Percentiles rank a stretch among this genome's conserved stretches.
Evolutionary conservation across 148 eudicot species (phyloP).

Genomic region (Chenopodium album): DNA sequence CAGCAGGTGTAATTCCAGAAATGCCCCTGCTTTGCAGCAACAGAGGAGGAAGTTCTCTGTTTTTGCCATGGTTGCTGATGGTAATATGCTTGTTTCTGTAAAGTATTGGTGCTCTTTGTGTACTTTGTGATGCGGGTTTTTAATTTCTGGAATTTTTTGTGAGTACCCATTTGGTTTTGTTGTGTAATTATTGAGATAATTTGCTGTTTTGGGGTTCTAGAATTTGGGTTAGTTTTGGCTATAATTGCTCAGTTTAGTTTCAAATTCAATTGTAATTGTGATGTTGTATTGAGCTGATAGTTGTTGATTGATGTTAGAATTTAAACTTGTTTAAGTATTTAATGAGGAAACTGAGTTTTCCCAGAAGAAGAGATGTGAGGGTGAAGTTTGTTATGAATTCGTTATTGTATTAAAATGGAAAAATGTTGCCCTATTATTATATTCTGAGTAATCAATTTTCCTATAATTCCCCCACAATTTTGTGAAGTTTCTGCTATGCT

Average conservation of each 20-base stretch:
- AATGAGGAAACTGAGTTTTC: not conserved
- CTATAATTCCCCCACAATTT: too few relatives aligned
- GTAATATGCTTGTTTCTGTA: slow-evolving; percentile 2
- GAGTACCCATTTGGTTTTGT: not conserved
- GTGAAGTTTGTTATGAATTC: not conserved
- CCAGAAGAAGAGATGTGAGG: not conserved
- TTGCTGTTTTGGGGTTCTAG: too few relatives aligned
- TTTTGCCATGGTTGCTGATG: slow-evolving; percentile 60
- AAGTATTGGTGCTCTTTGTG: not conserved
- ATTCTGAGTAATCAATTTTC: too few relatives aligned
- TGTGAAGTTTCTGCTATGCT: not conserved
- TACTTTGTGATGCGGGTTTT: not conserved
- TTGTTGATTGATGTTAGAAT: not conserved
- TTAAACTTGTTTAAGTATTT: not conserved
- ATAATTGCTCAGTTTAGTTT: not conserved
- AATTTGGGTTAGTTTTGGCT: not conserved
- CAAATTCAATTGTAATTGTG: not conserved
- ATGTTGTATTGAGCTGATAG: not conserved
- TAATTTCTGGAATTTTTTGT: not conserved
- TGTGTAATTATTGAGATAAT: not conserved
- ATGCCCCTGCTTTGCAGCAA: slow-evolving; percentile 20
- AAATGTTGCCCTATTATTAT: not conserved
- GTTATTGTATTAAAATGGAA: not conserved
- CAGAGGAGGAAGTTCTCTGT: slow-evolving; percentile 48
- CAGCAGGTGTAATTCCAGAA: slow-evolving; percentile 19